phyloP scores from a whole-genome alignment of 768 basidiomycete genomes.

The Tulasnella calospora region DNA sequence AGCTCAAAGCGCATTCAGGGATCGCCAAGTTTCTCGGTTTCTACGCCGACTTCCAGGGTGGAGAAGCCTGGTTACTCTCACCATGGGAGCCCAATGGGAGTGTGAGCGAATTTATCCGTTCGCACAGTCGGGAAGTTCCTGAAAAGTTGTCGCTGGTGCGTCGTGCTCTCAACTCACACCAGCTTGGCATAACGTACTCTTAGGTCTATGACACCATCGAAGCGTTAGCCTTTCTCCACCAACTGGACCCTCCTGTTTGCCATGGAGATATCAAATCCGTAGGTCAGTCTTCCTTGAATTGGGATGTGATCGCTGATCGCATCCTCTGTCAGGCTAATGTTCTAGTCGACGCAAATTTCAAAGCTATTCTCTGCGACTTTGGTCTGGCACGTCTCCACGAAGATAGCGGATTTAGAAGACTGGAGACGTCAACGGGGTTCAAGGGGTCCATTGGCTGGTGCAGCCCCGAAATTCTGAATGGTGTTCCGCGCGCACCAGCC shows the following conservation, averaged over 20 bases:
- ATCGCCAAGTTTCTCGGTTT: neutral
- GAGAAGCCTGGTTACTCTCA: neutral
- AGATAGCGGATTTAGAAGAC: neutral
- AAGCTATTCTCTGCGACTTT: neutral
- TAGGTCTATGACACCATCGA: neutral
- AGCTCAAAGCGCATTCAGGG: neutral
- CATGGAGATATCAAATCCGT: neutral
- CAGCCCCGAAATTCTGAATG: neutral
- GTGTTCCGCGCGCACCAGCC: neutral
- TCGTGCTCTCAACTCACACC: neutral
- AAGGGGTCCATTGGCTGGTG: neutral
- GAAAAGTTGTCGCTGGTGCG: neutral
- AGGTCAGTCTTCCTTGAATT: neutral
- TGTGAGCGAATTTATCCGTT: neutral
- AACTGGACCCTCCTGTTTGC: neutral
- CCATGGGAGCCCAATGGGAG: neutral
- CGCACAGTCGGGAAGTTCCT: neutral
- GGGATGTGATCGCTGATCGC: neutral
- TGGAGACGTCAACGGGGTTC: slow-evolving; percentile 3
- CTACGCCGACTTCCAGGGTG: neutral
- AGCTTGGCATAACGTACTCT: neutral
- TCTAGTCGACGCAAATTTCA: neutral
- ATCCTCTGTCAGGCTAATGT: neutral
- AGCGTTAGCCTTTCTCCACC: neutral
- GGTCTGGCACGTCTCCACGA: neutral